phyloP scores from a whole-genome alignment of 306 rosid genomes.

The Acacia crassicarpa region DNA sequence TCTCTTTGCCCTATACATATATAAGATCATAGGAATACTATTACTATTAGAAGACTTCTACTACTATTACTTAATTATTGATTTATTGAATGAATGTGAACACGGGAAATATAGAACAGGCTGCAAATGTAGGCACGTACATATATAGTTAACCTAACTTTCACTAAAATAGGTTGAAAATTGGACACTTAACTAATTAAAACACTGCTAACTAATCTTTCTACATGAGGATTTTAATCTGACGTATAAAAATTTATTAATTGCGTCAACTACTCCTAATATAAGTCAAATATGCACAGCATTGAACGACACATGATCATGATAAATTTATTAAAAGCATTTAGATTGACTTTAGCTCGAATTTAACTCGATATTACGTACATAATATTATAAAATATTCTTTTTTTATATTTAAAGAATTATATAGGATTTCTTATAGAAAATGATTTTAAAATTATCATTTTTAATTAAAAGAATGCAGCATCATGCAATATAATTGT shows the following conservation, averaged over 20 bases:
- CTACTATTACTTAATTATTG: too few species aligned
- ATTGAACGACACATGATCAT: not conserved
- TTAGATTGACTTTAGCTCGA: not conserved
- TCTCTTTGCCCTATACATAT: too few species aligned
- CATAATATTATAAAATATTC: not conserved
- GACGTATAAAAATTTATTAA: too few species aligned
- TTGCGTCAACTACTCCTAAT: not conserved
- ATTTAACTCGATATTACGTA: not conserved
- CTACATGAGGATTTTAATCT: not conserved
- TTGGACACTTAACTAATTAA: not conserved
- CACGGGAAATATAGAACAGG: not conserved
- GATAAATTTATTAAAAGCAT: not conserved
- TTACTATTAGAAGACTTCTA: not conserved
- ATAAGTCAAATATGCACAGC: not conserved
- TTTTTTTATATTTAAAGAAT: not conserved
- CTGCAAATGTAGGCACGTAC: not conserved
- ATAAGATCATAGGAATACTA: too few species aligned
- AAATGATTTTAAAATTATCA: not conserved
- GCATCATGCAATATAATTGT: not conserved
- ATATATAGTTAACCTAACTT: not conserved
- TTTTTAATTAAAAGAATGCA: not conserved
- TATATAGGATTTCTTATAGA: not conserved
- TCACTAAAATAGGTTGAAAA: not conserved
- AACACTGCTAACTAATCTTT: not conserved
- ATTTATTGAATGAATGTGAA: not conserved